Percentiles rank a stretch among this genome's conserved stretches.
These are phyloP conservation scores for Candida railenensis DNA, from an alignment of 805 yeast genomes.

Conservation along the genomic window DNA sequence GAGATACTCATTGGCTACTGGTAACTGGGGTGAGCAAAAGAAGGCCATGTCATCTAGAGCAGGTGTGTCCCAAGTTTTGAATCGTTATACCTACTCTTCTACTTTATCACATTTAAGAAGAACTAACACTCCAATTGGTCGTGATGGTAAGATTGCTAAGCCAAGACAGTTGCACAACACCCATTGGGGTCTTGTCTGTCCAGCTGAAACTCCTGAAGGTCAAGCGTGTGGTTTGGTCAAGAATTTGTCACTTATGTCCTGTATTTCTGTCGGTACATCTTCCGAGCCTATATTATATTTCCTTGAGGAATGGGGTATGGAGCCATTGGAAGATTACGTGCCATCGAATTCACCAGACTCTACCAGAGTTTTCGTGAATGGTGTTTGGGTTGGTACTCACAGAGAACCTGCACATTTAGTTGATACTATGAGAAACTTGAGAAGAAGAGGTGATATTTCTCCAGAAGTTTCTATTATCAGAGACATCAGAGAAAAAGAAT, in stretches of 20 bases:
- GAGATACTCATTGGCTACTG: constrained; percentile 96
- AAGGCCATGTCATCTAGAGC: constrained; percentile 98
- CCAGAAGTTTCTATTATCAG: constrained; percentile 96
- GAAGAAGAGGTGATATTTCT: constrained; percentile 93
- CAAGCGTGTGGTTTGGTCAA: constrained; percentile 99
- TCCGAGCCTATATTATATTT: constrained; percentile 91
- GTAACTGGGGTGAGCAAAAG: constrained; percentile 99
- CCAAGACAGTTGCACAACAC: constrained; percentile 99
- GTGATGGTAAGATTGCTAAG: constrained; percentile 98
- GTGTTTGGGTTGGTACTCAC: constrained; percentile 99
- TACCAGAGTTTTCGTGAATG: constrained; percentile 93
- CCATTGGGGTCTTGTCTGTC: constrained; percentile 99
- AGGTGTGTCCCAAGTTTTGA: constrained; percentile 98
- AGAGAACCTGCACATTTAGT: constrained; percentile 92
- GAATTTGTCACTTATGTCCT: constrained; percentile 92
- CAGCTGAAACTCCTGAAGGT: constrained; percentile 99
- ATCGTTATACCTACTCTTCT: constrained; percentile 97
- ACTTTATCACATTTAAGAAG: constrained; percentile 97
- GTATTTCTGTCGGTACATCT: constrained; percentile 97
- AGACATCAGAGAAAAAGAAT: constrained; percentile 95
- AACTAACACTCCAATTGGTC: constrained; percentile 98
- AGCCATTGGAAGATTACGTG: constrained; percentile 91
- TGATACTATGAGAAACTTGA: constrained; percentile 83
- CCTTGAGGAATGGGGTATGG: constrained; percentile 99
- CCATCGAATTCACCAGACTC: constrained; percentile 91